Conservation (phyloP, 176 grass and related monocot species). For the Eleusine indica region DNA sequence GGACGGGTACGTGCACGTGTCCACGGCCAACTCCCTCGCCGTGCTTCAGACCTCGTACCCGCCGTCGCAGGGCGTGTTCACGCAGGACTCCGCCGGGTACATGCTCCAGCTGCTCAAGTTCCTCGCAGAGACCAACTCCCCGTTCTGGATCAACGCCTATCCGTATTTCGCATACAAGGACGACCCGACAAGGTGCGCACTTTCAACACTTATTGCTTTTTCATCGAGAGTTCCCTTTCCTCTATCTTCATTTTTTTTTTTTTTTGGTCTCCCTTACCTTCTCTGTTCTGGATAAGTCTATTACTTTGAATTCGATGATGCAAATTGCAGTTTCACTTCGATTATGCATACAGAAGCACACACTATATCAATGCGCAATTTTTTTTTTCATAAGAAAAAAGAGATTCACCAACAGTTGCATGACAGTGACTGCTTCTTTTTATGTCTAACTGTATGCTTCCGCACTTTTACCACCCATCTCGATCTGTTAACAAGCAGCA, state of each 20-base stretch:
- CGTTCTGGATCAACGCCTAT: conserved; percentile 92
- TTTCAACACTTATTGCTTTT: neutral
- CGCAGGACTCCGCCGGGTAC: conserved; percentile 48
- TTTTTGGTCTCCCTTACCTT: neutral
- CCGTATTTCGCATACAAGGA: conserved; percentile 95
- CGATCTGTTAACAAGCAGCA: too few species aligned
- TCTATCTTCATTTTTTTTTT: too few species aligned
- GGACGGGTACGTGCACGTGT: conserved; percentile 69
- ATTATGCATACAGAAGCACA: neutral
- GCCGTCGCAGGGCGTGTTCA: conserved; percentile 81
- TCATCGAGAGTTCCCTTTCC: neutral
- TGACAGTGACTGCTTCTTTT: too few species aligned
- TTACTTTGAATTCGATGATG: neutral
- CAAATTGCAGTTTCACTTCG: neutral
- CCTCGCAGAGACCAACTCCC: conserved; percentile 61
- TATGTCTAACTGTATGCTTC: too few species aligned
- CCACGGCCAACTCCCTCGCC: conserved; percentile 78
- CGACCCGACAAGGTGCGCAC: conserved; percentile 50
- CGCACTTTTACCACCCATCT: too few species aligned
- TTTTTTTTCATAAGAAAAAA: neutral
- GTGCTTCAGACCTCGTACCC: conserved; percentile 85
- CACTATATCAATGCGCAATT: too few species aligned
- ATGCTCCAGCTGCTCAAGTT: conserved; percentile 73
- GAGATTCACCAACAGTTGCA: neutral
- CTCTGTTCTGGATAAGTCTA: neutral